Conservation (phyloP, 352 stramenopile species). For the Phytophthora hibernalis region DNA sequence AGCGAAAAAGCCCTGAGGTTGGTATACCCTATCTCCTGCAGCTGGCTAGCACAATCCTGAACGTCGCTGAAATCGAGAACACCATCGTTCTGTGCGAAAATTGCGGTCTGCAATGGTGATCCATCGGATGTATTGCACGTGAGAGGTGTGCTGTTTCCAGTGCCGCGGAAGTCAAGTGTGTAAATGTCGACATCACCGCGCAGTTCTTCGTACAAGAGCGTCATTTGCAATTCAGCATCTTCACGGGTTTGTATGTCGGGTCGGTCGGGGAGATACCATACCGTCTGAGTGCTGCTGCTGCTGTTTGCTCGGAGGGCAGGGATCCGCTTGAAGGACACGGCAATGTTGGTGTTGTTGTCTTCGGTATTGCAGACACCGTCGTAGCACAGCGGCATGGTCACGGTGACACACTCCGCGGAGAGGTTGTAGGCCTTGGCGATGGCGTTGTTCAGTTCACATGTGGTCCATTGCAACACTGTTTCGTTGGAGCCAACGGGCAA, state of each 20-base stretch:
- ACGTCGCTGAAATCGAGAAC: slow-evolving; percentile 24
- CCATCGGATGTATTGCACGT: slow-evolving; percentile 38
- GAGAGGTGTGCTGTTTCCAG: slow-evolving; percentile 53
- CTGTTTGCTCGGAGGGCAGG: slow-evolving; percentile 26
- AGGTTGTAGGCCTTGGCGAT: slow-evolving; percentile 35
- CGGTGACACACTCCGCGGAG: slow-evolving; percentile 44
- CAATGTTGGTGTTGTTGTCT: slow-evolving; percentile 52
- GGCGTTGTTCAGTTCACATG: slow-evolving; percentile 39
- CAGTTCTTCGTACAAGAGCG: slow-evolving; percentile 55
- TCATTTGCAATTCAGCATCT: slow-evolving; percentile 55
- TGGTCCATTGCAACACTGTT: slow-evolving; percentile 41
- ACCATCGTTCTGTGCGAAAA: slow-evolving; percentile 34
- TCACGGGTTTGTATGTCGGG: slow-evolving; percentile 33
- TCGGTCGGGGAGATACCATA: slow-evolving; percentile 58
- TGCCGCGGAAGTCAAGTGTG: slow-evolving; percentile 63
- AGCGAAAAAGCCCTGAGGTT: slow-evolving; percentile 68
- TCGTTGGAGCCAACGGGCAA: slow-evolving; percentile 1
- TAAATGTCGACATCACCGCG: slow-evolving; percentile 54
- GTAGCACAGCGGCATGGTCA: slow-evolving; percentile 58
- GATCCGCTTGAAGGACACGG: slow-evolving; percentile 65
- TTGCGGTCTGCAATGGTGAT: slow-evolving; percentile 28
- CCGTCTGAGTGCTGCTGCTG: slow-evolving; percentile 17
- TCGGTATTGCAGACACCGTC: slow-evolving; percentile 45
- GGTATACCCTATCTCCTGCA: slow-evolving; percentile 27
- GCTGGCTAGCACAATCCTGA: slow-evolving; percentile 13